Percentiles rank a stretch among this genome's conserved stretches.
phyloP scores from a whole-genome alignment of 371 early-diverging fungal genomes.

The Haplosporangium sp. region DNA sequence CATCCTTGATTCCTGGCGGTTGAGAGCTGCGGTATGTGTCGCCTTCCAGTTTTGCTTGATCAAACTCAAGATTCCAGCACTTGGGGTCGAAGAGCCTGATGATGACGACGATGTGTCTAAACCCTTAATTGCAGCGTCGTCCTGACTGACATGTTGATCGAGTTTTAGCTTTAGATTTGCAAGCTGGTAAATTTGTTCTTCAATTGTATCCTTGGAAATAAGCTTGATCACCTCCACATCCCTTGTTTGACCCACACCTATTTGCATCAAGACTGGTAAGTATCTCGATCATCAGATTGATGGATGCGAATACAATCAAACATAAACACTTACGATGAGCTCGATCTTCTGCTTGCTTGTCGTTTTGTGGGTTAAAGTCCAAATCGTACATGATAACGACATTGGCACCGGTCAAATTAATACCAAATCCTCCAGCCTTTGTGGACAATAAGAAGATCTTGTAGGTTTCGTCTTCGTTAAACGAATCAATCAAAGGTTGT shows the following conservation, averaged over 20 bases:
- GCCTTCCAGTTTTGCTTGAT: constrained; percentile 45
- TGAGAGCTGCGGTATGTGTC: constrained; percentile 9
- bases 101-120: constrained; percentile 3
- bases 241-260: constrained; percentile 90
- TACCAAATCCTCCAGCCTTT: constrained; percentile 92
- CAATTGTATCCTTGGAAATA: constrained; percentile 79
- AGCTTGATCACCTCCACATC: constrained; percentile 86
- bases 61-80: constrained; percentile 53
- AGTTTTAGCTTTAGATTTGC: constrained; percentile 81
- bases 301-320: not conserved
- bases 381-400: constrained; percentile 91
- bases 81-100: constrained; percentile 46
- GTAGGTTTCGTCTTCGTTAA: constrained; percentile 65
- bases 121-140: constrained; percentile 4
- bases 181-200: constrained; percentile 78
- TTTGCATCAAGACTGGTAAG: not conserved
- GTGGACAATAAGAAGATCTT: constrained; percentile 91
- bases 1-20: not conserved
- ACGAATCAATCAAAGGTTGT: constrained; percentile 84
- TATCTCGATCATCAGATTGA: not conserved
- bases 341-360: constrained; percentile 94
- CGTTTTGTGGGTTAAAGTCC: constrained; percentile 97
- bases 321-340: constrained; percentile 75
- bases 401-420: constrained; percentile 93
- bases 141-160: constrained; percentile 73